These are phyloP conservation scores for Alternaria incomplexa DNA, from an alignment of 2,329 filamentous ascomycete genomes.

Conservation along the genomic window DNA sequence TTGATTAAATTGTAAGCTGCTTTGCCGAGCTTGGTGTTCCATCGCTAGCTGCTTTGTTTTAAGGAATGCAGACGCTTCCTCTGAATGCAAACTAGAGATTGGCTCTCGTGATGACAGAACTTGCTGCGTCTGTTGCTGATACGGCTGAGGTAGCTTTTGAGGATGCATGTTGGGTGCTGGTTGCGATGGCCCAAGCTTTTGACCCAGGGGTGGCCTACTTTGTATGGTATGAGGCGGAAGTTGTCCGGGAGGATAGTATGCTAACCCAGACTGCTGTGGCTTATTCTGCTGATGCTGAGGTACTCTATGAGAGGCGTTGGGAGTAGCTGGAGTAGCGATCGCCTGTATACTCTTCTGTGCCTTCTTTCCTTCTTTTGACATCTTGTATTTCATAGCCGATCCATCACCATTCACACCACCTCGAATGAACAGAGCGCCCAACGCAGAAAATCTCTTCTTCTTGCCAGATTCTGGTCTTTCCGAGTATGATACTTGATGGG, in stretches of 20 bases:
- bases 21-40: conserved; percentile 23
- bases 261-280: conserved; percentile 24
- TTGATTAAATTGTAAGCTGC: conserved; percentile 9
- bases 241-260: conserved; percentile 23
- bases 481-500: conserved; percentile 20
- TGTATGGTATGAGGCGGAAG: conserved; percentile 19
- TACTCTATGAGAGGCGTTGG: conserved; percentile 21
- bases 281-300: conserved; percentile 22
- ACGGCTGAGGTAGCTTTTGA: conserved; percentile 16
- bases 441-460: conserved; percentile 55
- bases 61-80: conserved; percentile 31
- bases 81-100: conserved; percentile 1
- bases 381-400: conserved; percentile 37
- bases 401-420: conserved; percentile 40
- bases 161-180: conserved; percentile 17
- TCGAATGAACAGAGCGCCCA: conserved; percentile 53
- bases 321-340: conserved; percentile 20
- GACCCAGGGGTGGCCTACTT: conserved; percentile 22
- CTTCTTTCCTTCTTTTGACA: conserved; percentile 48
- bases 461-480: conserved; percentile 34
- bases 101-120: conserved; percentile 8
- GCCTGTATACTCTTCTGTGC: conserved; percentile 39
- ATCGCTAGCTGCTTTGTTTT: conserved; percentile 30
- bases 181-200: conserved; percentile 16
- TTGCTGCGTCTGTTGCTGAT: conserved; percentile 16